Conservation (phyloP, 495 filamentous ascomycete species). For the Neurospora tetraspora region DNA sequence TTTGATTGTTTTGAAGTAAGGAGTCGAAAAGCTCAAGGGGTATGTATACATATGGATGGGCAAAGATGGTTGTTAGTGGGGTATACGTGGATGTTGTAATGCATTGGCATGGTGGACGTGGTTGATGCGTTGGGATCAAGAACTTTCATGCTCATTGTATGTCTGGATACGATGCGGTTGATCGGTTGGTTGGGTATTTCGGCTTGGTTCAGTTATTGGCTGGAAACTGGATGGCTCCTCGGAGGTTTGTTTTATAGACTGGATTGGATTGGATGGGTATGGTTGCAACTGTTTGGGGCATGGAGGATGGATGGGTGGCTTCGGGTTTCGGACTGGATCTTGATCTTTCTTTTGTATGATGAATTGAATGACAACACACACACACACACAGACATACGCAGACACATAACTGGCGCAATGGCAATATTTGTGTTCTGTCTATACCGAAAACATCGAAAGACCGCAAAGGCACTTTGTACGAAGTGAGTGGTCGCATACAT, state of each 20-base stretch:
- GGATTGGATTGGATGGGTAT: background rate
- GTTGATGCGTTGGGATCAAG: no score
- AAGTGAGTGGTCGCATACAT: no score
- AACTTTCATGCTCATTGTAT: no score
- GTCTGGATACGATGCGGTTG: background rate
- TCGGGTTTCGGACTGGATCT: background rate
- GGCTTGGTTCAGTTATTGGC: background rate
- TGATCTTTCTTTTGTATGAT: background rate
- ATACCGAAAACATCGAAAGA: no score
- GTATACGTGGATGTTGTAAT: no score
- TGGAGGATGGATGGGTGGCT: background rate
- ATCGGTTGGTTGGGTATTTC: background rate
- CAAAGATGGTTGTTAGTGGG: no score
- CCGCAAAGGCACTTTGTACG: no score
- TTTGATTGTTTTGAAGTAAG: constrained; percentile 20
- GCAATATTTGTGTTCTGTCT: no score
- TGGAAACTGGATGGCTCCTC: background rate
- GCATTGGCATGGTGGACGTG: no score
- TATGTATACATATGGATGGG: no score
- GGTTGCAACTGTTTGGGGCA: background rate
- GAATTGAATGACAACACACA: background rate
- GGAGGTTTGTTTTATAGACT: background rate
- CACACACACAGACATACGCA: background rate
- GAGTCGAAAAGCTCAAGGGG: background rate
- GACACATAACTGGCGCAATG: background rate